Evolutionary conservation across 2,329 filamentous ascomycete species (phyloP), one percentile per base, ranked within the genome.

Genomic region (Nemania serpens): DNA sequence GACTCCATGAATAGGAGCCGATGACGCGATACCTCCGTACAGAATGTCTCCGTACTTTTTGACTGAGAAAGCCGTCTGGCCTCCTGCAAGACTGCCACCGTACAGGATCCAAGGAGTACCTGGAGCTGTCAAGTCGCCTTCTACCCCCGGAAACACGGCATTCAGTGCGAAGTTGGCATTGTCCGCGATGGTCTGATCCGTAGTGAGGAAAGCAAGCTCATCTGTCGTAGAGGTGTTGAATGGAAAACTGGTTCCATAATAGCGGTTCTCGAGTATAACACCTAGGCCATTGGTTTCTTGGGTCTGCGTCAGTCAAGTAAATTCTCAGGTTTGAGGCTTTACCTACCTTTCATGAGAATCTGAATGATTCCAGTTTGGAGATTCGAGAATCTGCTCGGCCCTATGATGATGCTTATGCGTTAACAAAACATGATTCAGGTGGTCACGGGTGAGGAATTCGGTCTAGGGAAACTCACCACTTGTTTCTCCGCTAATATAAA

Each of bases 191-290:
- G 79, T 81, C 66, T 84, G 81, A 63, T 82, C 80, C 2, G 79
- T 83, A 9, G 80, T 81, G 62, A 83, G 68, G 63, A 79, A 83
- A 11, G 75, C 71, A 61, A 84, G 66, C 53, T 82, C 72, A 63
- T 84, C 81, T 3, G 80, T 82, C 1, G 78, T 79, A 36, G 77
- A 79, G 15, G 74, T 76, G 17, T 78, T 76, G 60, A 77, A 81
- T 0, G 81, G 81, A 58, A 74, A 83, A 62, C 79, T 82, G 29
- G 78, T 55, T 25, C 81, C 81, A 63, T 83, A 83, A 64, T 81
- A 81, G 18, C 81, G 73, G 55, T 83, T 82, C 66, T 84, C 81
- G 2, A 83, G 73, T 59, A 84, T 83, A 3, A 84, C 79, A 9
- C 82, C 82, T 33, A 84, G 70, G 2, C 82, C 82, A 66, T 81